Percentiles rank a stretch among this genome's conserved stretches.
Evolutionary conservation across 1,284 basidiomycete genomes (phyloP).

Genomic region (Irpex lacteus): DNA sequence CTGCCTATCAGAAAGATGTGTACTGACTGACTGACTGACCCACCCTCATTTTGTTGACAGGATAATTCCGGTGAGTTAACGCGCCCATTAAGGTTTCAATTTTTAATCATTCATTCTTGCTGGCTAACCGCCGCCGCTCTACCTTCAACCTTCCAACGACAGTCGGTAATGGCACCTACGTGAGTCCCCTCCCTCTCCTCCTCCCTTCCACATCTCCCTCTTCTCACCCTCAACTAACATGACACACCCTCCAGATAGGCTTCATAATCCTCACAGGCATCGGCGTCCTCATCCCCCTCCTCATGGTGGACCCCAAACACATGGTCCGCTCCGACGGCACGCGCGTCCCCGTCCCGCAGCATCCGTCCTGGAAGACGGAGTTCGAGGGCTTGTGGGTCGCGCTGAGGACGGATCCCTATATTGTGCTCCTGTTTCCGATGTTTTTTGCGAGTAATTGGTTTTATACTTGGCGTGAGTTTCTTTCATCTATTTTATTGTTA

Average conservation of each 20-base stretch:
- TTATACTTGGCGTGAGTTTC: constrained; percentile 65
- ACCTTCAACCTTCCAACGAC: constrained; percentile 6
- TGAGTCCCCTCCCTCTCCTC: constrained; percentile 27
- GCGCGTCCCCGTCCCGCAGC: constrained; percentile 51
- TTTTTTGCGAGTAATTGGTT: constrained; percentile 76
- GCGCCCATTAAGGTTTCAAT: too few species aligned
- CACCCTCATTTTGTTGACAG: constrained; percentile 15
- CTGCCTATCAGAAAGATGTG: neutral
- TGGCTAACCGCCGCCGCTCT: neutral
- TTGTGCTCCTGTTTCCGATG: constrained; percentile 46
- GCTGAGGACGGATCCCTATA: constrained; percentile 46
- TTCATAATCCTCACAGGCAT: constrained; percentile 69
- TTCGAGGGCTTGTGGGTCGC: constrained; percentile 49
- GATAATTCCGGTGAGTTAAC: constrained; percentile 26
- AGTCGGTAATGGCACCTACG: constrained; percentile 64
- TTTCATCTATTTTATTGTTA: neutral
- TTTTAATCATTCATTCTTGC: neutral
- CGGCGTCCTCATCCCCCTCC: constrained; percentile 59
- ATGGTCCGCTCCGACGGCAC: constrained; percentile 76
- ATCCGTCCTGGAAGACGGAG: constrained; percentile 70
- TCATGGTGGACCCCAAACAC: constrained; percentile 67
- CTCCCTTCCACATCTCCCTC: neutral
- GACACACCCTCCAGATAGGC: constrained; percentile 49
- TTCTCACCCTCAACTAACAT: constrained; percentile 2
- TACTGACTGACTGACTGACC: too few species aligned